A percentile compares a stretch with the other conserved stretches of the same genome.
Conservation (phyloP, 1,284 basidiomycete genomes). For the Xerocomus nothofagi region DNA sequence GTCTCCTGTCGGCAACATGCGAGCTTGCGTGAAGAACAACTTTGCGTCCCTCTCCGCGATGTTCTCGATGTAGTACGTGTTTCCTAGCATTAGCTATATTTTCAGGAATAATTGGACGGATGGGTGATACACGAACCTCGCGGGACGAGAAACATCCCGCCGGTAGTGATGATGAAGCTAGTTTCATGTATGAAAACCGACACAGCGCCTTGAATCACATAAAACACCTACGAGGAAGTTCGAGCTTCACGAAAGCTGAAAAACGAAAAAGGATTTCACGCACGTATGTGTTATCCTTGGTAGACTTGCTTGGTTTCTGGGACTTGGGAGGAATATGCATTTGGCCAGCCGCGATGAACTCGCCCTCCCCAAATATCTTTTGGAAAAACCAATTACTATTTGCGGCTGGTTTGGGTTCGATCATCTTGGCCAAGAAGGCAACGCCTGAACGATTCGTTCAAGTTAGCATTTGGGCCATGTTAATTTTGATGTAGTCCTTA, state of each 20-base stretch:
- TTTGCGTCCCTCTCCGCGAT: slow-evolving; percentile 77
- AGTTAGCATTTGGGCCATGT: slow-evolving; percentile 1
- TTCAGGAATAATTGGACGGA: background rate
- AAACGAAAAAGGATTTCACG: slow-evolving; percentile 34
- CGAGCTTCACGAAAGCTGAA: background rate
- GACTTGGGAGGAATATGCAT: slow-evolving; percentile 77
- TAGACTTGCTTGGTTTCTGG: slow-evolving; percentile 84
- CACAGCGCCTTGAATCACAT: slow-evolving; percentile 85
- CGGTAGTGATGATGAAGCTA: slow-evolving; percentile 75
- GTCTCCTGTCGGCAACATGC: slow-evolving; percentile 53
- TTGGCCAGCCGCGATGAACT: slow-evolving; percentile 89
- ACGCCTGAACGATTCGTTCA: slow-evolving; percentile 50
- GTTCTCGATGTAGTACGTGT: slow-evolving; percentile 89
- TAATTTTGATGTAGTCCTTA: slow-evolving; percentile 41
- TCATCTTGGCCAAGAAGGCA: slow-evolving; percentile 69
- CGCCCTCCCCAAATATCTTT: slow-evolving; percentile 92
- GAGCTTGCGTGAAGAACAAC: slow-evolving; percentile 92
- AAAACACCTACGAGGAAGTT: slow-evolving; percentile 68
- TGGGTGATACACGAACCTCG: slow-evolving; percentile 56
- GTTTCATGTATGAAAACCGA: slow-evolving; percentile 82
- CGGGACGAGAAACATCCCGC: slow-evolving; percentile 89
- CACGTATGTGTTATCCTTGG: slow-evolving; percentile 96
- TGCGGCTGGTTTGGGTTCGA: slow-evolving; percentile 57
- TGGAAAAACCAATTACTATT: slow-evolving; percentile 81
- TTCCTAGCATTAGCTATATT: slow-evolving; percentile 52